Evolutionary conservation across 2,329 filamentous ascomycete genomes (phyloP).

Genomic region (Phoma sp.): DNA sequence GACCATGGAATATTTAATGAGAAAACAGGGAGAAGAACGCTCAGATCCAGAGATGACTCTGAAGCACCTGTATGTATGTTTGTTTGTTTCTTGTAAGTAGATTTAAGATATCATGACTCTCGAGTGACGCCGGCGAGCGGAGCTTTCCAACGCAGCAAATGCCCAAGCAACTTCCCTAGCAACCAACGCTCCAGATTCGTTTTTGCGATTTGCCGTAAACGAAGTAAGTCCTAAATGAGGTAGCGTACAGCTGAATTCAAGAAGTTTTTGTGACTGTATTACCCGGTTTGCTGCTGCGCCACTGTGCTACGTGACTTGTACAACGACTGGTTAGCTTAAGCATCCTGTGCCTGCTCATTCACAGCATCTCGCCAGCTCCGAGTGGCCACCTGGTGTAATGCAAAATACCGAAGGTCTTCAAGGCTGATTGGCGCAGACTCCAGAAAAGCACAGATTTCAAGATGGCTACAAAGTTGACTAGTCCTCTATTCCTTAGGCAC

Average conservation of each 20-base stretch:
- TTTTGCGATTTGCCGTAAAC: background rate
- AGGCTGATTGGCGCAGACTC: too few species aligned
- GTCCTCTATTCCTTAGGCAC: too few species aligned
- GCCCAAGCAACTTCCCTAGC: constrained; percentile 11
- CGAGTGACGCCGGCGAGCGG: constrained; percentile 16
- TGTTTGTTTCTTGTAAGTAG: constrained; percentile 17
- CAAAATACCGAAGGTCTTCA: too few species aligned
- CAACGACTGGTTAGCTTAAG: background rate
- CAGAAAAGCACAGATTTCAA: too few species aligned
- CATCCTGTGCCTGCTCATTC: too few species aligned
- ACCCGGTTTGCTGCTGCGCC: too few species aligned
- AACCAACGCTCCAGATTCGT: constrained; percentile 1
- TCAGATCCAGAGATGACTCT: constrained; percentile 6
- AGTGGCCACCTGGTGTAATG: too few species aligned
- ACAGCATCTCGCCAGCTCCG: too few species aligned
- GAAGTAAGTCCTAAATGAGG: constrained; percentile 3
- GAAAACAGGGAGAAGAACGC: background rate
- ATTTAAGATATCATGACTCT: constrained; percentile 12
- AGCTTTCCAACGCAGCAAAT: constrained; percentile 15
- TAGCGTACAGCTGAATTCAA: background rate
- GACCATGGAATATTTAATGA: background rate
- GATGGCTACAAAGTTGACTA: too few species aligned
- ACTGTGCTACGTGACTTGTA: background rate
- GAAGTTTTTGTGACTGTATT: background rate
- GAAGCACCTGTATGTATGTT: constrained; percentile 13